These are phyloP conservation scores for Aspergillus incahuasiensis DNA, from an alignment of 495 filamentous ascomycete species.

Conservation along the genomic window DNA sequence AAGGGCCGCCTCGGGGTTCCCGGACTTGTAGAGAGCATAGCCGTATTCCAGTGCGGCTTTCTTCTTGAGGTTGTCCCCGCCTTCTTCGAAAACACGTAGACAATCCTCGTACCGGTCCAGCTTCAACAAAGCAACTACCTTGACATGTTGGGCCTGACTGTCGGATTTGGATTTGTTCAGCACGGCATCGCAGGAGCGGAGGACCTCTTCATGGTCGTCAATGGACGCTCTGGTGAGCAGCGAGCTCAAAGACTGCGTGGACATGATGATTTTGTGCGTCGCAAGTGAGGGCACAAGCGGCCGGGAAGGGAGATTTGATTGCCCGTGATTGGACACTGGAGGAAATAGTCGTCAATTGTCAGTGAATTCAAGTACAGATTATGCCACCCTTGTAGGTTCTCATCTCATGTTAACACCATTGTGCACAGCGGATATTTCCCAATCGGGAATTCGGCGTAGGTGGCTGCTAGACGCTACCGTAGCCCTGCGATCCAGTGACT, in stretches of 20 bases:
- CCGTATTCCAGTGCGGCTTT: conserved; percentile 72
- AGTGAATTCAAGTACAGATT: neutral
- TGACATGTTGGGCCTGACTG: conserved; percentile 66
- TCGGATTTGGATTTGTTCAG: conserved; percentile 62
- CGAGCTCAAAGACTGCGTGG: conserved; percentile 48
- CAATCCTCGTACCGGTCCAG: conserved; percentile 93
- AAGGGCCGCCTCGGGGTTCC: conserved; percentile 67
- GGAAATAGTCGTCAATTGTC: neutral
- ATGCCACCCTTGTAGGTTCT: neutral
- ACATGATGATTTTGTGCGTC: conserved; percentile 26
- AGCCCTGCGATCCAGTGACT: neutral
- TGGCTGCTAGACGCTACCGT: conserved; percentile 9
- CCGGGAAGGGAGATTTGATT: neutral
- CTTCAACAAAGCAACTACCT: conserved; percentile 81
- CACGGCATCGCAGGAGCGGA: conserved; percentile 64
- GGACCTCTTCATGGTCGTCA: conserved; percentile 69
- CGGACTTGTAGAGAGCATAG: conserved; percentile 88
- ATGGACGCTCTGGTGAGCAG: conserved; percentile 57
- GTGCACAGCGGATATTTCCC: conserved; percentile 21
- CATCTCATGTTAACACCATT: conserved; percentile 6
- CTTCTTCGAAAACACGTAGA: conserved; percentile 67
- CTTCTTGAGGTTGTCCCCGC: conserved; percentile 61
- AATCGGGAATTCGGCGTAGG: conserved; percentile 19
- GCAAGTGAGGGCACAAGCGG: neutral
- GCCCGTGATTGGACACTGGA: conserved; percentile 3